phyloP scores from a whole-genome alignment of 2,329 filamentous ascomycete species.

The Ophiostoma novo-ulmi region DNA sequence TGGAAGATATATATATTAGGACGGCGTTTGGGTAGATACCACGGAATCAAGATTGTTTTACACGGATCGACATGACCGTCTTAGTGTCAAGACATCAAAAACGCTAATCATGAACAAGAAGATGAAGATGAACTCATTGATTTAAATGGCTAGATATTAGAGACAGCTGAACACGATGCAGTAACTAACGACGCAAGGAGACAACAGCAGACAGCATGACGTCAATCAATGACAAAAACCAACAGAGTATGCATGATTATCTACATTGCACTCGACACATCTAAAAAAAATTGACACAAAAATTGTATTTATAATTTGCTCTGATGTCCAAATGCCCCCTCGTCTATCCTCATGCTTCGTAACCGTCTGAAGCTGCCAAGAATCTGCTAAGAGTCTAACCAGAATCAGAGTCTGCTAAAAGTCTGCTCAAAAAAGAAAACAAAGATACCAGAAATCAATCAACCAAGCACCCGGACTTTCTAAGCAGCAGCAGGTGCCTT shows the following conservation, averaged over 20 bases:
- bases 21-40: conserved; percentile 4
- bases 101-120: too few relatives aligned
- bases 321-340: neutral
- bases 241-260: too few relatives aligned
- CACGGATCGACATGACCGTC: neutral
- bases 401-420: neutral
- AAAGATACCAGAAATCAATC: neutral
- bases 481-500: conserved; percentile 31
- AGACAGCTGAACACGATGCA: neutral
- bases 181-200: too few relatives aligned
- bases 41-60: neutral
- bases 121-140: neutral
- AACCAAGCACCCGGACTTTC: neutral
- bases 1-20: neutral
- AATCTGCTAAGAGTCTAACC: neutral
- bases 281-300: neutral
- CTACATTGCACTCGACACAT: too few relatives aligned
- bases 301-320: neutral
- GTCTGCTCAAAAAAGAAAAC: conserved; percentile 1
- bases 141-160: neutral
- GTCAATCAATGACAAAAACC: neutral
- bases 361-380: neutral
- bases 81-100: neutral
- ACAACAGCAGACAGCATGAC: neutral
- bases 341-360: neutral